These are phyloP conservation scores for Lathyrus tuberosus DNA, from an alignment of 306 rosid genomes.

Conservation along the genomic window DNA sequence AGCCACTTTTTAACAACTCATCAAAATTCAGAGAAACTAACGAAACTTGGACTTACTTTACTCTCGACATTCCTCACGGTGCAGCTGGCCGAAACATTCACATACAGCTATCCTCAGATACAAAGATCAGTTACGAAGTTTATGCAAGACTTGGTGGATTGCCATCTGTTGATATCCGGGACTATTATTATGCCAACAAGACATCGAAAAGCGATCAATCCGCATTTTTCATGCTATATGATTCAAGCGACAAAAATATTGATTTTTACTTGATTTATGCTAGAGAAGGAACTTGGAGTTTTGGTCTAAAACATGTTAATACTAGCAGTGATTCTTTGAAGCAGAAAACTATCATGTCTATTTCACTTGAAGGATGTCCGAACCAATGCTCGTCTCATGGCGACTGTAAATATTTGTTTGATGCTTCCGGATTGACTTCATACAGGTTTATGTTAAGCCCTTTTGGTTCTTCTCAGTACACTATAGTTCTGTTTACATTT, in stretches of 20 bases:
- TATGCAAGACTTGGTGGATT: constrained; percentile 91
- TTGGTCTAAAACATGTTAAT: constrained; percentile 69
- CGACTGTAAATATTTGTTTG: constrained; percentile 63
- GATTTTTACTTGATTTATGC: constrained; percentile 81
- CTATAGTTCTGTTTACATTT: constrained; percentile 31
- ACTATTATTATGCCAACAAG: constrained; percentile 81
- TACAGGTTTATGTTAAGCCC: constrained; percentile 69
- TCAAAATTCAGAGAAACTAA: constrained; percentile 48
- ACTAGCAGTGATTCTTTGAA: constrained; percentile 43
- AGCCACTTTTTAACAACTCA: constrained; percentile 64
- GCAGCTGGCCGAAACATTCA: constrained; percentile 91
- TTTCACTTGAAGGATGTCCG: constrained; percentile 94
- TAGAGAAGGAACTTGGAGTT: constrained; percentile 94
- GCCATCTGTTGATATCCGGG: constrained; percentile 79
- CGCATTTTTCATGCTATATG: constrained; percentile 69
- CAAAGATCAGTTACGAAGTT: constrained; percentile 62
- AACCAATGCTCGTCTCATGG: constrained; percentile 83
- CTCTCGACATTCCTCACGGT: constrained; percentile 79
- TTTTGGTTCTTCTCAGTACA: constrained; percentile 9
- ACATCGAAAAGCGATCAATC: constrained; percentile 74
- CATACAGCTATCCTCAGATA: constrained; percentile 59
- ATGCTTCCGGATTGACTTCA: constrained; percentile 80
- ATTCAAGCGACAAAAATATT: constrained; percentile 64
- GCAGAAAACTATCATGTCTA: constrained; percentile 69
- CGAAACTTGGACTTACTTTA: constrained; percentile 74